Evolutionary conservation across 495 filamentous ascomycete genomes (phyloP).

Genomic region (Xylaria castorea): DNA sequence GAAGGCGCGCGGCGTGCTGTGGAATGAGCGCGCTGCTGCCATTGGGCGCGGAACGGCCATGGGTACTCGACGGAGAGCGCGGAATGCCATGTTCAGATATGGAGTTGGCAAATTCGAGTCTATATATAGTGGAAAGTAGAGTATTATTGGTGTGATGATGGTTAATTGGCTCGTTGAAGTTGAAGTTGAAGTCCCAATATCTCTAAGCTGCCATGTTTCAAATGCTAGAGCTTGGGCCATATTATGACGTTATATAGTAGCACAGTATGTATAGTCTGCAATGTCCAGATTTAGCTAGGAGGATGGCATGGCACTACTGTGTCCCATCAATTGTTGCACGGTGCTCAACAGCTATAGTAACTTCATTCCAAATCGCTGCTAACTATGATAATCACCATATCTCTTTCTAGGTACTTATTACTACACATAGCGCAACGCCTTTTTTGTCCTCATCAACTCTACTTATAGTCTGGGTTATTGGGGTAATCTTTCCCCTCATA

Average conservation of each 20-base stretch:
- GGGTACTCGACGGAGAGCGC: constrained; percentile 34
- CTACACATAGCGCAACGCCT: not conserved
- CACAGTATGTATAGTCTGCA: not conserved
- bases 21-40: constrained; percentile 52
- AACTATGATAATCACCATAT: not conserved
- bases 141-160: not conserved
- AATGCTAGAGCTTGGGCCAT: constrained; percentile 9
- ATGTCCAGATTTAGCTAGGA: not conserved
- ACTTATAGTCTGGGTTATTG: not conserved
- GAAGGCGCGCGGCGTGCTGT: constrained; percentile 54
- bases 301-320: not conserved
- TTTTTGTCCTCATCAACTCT: not conserved
- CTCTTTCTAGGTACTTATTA: not conserved
- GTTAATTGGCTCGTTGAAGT: not conserved
- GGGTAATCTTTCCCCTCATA: not conserved
- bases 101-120: not conserved
- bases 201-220: not conserved
- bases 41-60: constrained; percentile 18
- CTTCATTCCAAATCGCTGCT: constrained; percentile 17
- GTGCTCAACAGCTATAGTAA: not conserved
- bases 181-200: not conserved
- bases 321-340: not conserved
- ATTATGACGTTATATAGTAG: constrained; percentile 4
- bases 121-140: not conserved
- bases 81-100: constrained; percentile 36